phyloP scores from a whole-genome alignment of 1,284 basidiomycete species.

The Trametes versicolor region DNA sequence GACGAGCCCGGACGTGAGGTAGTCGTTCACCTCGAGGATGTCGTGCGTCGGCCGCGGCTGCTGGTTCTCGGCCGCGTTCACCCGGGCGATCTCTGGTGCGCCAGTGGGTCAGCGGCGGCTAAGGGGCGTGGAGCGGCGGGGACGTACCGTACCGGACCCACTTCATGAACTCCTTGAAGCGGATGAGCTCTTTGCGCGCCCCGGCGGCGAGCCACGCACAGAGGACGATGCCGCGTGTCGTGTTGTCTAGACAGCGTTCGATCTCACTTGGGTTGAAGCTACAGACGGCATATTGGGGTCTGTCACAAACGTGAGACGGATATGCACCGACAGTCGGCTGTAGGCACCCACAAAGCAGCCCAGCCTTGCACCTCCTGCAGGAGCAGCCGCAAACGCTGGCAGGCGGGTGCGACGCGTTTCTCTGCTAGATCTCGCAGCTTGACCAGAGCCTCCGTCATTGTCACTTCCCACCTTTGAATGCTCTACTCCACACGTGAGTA shows the following conservation, averaged over 20 bases:
- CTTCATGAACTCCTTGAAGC: slow-evolving; percentile 81
- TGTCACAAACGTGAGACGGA: slow-evolving; percentile 30
- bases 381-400: slow-evolving; percentile 77
- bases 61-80: slow-evolving; percentile 51
- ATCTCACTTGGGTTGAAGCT: slow-evolving; percentile 61
- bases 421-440: slow-evolving; percentile 79
- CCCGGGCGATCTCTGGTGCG: slow-evolving; percentile 41
- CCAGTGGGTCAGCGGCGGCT: slow-evolving; percentile 3
- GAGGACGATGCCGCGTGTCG: slow-evolving; percentile 65
- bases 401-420: slow-evolving; percentile 73
- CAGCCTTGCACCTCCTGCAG: slow-evolving; percentile 81
- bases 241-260: slow-evolving; percentile 58
- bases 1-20: slow-evolving; percentile 75
- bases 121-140: slow-evolving; percentile 9
- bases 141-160: slow-evolving; percentile 78
- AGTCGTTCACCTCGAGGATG: slow-evolving; percentile 81
- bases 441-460: slow-evolving; percentile 71
- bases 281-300: slow-evolving; percentile 53
- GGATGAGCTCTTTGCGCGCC: slow-evolving; percentile 70
- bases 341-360: slow-evolving; percentile 69
- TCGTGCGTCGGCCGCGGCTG: slow-evolving; percentile 69
- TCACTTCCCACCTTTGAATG: slow-evolving; percentile 82
- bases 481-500: slow-evolving; percentile 53
- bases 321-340: slow-evolving; percentile 5
- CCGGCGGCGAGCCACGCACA: slow-evolving; percentile 73